Evolutionary conservation across 2,329 filamentous ascomycete genomes (phyloP), one percentile per base, ranked within the genome.

Genomic region (Phialophora verrucosa): DNA sequence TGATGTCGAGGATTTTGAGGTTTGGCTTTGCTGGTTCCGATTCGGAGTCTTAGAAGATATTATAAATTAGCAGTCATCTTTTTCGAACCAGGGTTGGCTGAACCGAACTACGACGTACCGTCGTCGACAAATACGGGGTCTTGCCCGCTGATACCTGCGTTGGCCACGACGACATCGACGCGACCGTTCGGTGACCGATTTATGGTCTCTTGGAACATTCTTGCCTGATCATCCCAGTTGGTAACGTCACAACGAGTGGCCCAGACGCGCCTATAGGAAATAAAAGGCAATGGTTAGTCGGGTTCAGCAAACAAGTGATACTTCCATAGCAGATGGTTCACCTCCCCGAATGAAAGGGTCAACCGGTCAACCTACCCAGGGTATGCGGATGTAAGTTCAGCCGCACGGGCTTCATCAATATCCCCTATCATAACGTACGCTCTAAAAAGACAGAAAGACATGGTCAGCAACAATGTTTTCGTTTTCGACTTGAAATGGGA

Each of bases 1-100:
- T 75, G 61, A 77, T 72, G 51, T 76, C 70, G 62, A 78, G 69
- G 5, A 75, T 77, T n/a, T 70, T 69, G 64, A 79, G 73, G 56
- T 75, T 72, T 5, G 76, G 38, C 38, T 44, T 44, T n/a, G 38
- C n/a, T 7, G 38, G 38, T n/a, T 20, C 38, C 14, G 17, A 44
- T 20, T 20, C 38, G 6, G 38, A 44, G 5, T 44, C 38, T 44
- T 1, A 7, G 17, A n/a, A 4, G 3, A 44, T n/a, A 20, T 8
- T n/a, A 44, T 3, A 8, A n/a, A 7, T 44, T 7, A n/a, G 14
- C 14, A 44, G 17, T 44, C 38, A 44, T 44, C 38, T 5, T n/a
- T 8, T 11, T 35, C 3, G 2, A 12, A 12, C 32, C 0, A 4
- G 11, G 10, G 2, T 35, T 12, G 11, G 32, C 38, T n/a, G 38